Conservation (phyloP, 495 filamentous ascomycete species). For the Neurospora sp. region DNA sequence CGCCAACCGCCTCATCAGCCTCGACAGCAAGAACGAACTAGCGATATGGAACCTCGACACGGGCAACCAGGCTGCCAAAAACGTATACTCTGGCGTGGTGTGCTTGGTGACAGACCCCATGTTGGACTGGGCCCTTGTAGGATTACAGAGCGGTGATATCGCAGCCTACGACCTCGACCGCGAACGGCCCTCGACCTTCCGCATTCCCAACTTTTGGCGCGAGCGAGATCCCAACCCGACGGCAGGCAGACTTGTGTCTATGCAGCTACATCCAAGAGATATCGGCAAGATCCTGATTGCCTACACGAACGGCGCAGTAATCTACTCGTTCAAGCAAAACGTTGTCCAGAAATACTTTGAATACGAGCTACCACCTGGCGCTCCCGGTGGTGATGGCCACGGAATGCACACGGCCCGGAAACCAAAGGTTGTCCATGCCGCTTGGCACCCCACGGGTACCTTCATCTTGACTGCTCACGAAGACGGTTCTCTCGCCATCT, state of each 20-base stretch:
- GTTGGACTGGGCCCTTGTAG: constrained; percentile 83
- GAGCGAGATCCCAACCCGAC: constrained; percentile 42
- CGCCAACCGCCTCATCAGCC: constrained; percentile 66
- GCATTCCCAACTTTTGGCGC: constrained; percentile 75
- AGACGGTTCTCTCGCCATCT: constrained; percentile 81
- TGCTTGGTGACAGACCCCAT: constrained; percentile 71
- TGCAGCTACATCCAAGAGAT: constrained; percentile 82
- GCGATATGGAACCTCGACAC: constrained; percentile 63
- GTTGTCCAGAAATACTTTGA: constrained; percentile 65
- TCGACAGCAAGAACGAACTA: constrained; percentile 78
- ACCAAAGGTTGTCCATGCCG: constrained; percentile 63
- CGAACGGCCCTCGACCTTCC: constrained; percentile 61
- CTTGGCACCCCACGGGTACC: constrained; percentile 93
- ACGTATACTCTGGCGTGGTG: constrained; percentile 64
- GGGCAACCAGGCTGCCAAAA: constrained; percentile 46
- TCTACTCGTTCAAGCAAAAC: constrained; percentile 89
- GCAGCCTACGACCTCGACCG: constrained; percentile 86
- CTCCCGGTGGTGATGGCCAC: constrained; percentile 66
- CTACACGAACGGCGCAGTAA: constrained; percentile 75
- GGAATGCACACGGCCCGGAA: constrained; percentile 43
- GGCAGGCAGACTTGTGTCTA: constrained; percentile 41
- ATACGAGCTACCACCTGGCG: constrained; percentile 71
- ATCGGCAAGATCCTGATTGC: constrained; percentile 86
- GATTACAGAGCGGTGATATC: constrained; percentile 67
- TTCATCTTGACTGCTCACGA: constrained; percentile 84